Percentiles rank a stretch among this genome's conserved stretches.
Evolutionary conservation across 805 yeast genomes (phyloP).

Genomic region (Cyberlindnera saturnus): DNA sequence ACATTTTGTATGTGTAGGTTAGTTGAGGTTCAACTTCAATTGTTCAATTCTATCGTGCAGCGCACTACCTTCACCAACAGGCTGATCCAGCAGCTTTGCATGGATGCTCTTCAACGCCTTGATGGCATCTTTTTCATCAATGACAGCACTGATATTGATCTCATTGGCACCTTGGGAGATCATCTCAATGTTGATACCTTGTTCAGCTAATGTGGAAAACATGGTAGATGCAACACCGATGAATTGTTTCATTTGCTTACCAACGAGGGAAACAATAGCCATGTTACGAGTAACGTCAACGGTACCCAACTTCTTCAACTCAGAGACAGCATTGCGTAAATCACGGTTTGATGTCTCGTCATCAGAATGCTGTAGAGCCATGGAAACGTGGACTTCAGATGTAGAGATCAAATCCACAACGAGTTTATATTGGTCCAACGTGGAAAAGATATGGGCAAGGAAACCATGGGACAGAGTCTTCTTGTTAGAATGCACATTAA

Average conservation of each 20-base stretch:
- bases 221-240: conserved; percentile 96
- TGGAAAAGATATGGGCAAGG: conserved; percentile 82
- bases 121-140: conserved; percentile 73
- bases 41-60: conserved; percentile 39
- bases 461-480: conserved; percentile 93
- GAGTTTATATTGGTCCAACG: conserved; percentile 73
- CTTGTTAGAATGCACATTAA: conserved; percentile 90
- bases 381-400: conserved; percentile 95
- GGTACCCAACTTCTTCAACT: conserved; percentile 73
- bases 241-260: conserved; percentile 93
- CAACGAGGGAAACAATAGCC: conserved; percentile 91
- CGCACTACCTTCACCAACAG: conserved; percentile 23
- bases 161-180: conserved; percentile 98
- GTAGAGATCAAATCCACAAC: conserved; percentile 96
- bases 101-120: conserved; percentile 87
- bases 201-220: conserved; percentile 92
- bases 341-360: conserved; percentile 50
- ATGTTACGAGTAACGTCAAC: conserved; percentile 84
- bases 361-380: conserved; percentile 82
- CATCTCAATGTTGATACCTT: conserved; percentile 93
- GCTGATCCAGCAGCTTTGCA: conserved; percentile 56
- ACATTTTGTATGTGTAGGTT: neutral
- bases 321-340: conserved; percentile 68
- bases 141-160: conserved; percentile 93
- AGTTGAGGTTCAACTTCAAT: conserved; percentile 28